A percentile compares a stretch with the other conserved stretches of the same genome.
Evolutionary conservation across 129 eudicot genomes (phyloP).

Genomic region (Smallanthus sonchifolius): DNA sequence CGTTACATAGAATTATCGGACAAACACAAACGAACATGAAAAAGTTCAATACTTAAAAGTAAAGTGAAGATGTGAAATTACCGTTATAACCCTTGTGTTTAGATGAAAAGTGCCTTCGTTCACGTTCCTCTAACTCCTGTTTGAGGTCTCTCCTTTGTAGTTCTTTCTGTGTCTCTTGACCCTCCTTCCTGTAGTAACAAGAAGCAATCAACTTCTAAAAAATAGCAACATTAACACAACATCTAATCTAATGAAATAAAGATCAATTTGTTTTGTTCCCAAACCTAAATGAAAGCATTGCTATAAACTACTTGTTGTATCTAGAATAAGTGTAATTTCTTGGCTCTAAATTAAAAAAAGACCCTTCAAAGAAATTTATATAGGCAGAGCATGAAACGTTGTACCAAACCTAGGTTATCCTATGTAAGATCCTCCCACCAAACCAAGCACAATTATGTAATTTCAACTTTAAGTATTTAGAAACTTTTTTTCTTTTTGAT

Average conservation of each 20-base stretch:
- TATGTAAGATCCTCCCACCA: background rate
- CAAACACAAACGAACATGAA: too few relatives aligned
- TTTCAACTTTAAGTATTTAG: background rate
- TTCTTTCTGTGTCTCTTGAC: slow-evolving; percentile 97
- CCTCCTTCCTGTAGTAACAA: slow-evolving; percentile 66
- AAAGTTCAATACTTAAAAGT: too few relatives aligned
- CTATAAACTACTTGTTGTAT: background rate
- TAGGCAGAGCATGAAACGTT: background rate
- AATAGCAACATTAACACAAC: background rate
- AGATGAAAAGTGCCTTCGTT: slow-evolving; percentile 79
- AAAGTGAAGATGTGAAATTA: background rate
- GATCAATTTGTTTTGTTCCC: background rate
- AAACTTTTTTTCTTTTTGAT: too few relatives aligned
- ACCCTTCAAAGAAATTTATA: background rate
- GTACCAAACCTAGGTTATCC: background rate
- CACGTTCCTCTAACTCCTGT: slow-evolving; percentile 88
- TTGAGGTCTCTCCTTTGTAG: slow-evolving; percentile 85
- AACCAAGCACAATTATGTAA: background rate
- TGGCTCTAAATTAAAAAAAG: background rate
- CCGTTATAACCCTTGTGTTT: slow-evolving; percentile 53
- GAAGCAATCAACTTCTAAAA: background rate
- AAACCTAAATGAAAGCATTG: background rate
- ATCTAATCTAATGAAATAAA: background rate
- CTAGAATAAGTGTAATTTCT: background rate
- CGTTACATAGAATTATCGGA: too few relatives aligned